Conservation (phyloP, 331 rosid species). For the Malus hybrid region DNA sequence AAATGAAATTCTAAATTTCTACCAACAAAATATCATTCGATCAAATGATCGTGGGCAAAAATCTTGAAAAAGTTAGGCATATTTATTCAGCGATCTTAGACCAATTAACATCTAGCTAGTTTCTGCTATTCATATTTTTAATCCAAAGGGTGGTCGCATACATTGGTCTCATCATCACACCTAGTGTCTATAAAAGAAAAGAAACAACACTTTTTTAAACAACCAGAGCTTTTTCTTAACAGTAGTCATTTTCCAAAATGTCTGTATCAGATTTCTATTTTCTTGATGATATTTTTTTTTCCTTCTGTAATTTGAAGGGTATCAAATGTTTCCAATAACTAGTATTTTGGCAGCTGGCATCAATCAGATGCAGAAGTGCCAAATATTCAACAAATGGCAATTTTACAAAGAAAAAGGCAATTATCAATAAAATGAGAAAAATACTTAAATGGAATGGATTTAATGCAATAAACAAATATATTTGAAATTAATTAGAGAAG, state of each 20-base stretch:
- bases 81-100: no score
- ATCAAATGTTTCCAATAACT: constrained; percentile 39
- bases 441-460: constrained; percentile 19
- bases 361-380: constrained; percentile 23
- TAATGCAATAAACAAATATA: neutral
- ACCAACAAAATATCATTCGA: no score
- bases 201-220: constrained; percentile 3
- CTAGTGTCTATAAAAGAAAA: constrained; percentile 26
- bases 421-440: constrained; percentile 16
- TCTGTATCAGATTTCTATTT: constrained; percentile 1
- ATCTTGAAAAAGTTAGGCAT: no score
- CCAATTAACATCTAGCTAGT: neutral
- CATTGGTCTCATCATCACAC: constrained; percentile 39
- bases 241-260: constrained; percentile 44
- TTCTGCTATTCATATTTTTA: neutral
- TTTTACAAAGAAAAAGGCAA: constrained; percentile 14
- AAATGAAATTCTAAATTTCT: no score
- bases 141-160: neutral
- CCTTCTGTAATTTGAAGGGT: constrained; percentile 1
- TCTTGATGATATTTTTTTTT: neutral
- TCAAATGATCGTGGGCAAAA: no score
- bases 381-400: constrained; percentile 43
- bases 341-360: constrained; percentile 59
- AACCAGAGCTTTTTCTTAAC: constrained; percentile 21
- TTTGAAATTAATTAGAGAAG: neutral